These are phyloP conservation scores for Chlorella sp. DNA, from an alignment of 139 green algal species.

Conservation along the genomic window DNA sequence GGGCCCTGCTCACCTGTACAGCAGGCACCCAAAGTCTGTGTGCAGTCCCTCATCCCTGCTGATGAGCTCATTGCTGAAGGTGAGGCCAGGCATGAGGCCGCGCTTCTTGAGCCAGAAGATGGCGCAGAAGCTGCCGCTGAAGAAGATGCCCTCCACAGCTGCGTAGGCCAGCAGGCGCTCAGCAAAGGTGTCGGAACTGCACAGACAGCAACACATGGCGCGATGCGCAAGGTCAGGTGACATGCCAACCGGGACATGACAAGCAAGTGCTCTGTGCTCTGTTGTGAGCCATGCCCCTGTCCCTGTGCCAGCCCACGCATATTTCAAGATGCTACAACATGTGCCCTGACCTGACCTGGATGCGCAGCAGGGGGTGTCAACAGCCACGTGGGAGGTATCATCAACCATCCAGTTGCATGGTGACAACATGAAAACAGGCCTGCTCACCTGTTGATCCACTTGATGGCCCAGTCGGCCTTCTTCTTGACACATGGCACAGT, in stretches of 20 bases:
- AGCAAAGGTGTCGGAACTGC: constrained; percentile 64
- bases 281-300: too few relatives aligned
- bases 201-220: too few relatives aligned
- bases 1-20: constrained; percentile 68
- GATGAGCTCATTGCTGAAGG: constrained; percentile 99
- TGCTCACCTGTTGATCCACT: constrained; percentile 82
- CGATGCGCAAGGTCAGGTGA: neutral
- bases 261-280: too few relatives aligned
- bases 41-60: constrained; percentile 94
- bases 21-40: constrained; percentile 91
- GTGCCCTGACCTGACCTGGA: too few relatives aligned
- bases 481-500: constrained; percentile 81
- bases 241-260: too few relatives aligned
- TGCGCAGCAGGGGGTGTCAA: too few relatives aligned
- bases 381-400: neutral
- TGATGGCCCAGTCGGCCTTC: constrained; percentile 98
- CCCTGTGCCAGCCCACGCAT: too few relatives aligned
- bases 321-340: too few relatives aligned
- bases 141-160: constrained; percentile 97
- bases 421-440: neutral
- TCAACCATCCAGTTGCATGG: neutral
- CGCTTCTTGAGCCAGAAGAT: constrained; percentile 99
- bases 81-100: constrained; percentile 94
- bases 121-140: constrained; percentile 87
- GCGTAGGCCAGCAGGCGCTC: constrained; percentile 92